phyloP scores from a whole-genome alignment of 1,139 yeast genomes.

The Magnusiomyces sp. region DNA sequence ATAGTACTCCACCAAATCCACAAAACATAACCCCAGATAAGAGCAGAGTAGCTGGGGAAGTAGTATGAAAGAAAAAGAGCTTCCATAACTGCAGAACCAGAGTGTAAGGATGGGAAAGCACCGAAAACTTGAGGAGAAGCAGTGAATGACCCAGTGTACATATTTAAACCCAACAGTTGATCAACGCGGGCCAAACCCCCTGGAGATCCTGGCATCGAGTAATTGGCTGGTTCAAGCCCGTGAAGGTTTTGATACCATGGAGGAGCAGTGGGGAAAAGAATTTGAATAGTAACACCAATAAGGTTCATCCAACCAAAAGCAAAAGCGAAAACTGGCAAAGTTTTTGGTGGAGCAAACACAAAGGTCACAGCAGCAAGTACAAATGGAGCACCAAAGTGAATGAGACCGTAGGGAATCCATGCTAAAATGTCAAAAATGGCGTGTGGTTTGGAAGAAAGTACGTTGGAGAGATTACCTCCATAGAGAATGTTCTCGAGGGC shows the following conservation, averaged over 20 bases:
- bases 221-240: conserved; percentile 85
- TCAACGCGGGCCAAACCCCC: conserved; percentile 95
- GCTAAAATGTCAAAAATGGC: conserved; percentile 72
- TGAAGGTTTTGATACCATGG: conserved; percentile 93
- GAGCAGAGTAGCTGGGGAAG: conserved; percentile 58
- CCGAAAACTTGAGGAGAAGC: conserved; percentile 95
- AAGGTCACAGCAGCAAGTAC: conserved; percentile 73
- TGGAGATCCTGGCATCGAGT: conserved; percentile 88
- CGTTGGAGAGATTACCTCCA: conserved; percentile 86
- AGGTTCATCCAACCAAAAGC: conserved; percentile 97
- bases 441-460: conserved; percentile 68
- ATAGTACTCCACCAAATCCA: conserved; percentile 99
- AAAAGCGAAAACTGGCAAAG: conserved; percentile 79
- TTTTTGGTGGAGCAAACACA: conserved; percentile 87
- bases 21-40: conserved; percentile 66
- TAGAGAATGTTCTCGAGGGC: conserved; percentile 89
- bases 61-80: conserved; percentile 75
- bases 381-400: conserved; percentile 87
- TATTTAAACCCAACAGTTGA: conserved; percentile 63
- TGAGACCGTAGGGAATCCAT: conserved; percentile 92
- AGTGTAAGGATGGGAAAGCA: conserved; percentile 93
- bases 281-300: conserved; percentile 73
- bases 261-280: conserved; percentile 89
- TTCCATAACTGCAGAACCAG: conserved; percentile 91
- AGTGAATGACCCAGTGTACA: conserved; percentile 77